Conservation (phyloP, 2,329 filamentous ascomycete genomes). For the Phoma sp. region DNA sequence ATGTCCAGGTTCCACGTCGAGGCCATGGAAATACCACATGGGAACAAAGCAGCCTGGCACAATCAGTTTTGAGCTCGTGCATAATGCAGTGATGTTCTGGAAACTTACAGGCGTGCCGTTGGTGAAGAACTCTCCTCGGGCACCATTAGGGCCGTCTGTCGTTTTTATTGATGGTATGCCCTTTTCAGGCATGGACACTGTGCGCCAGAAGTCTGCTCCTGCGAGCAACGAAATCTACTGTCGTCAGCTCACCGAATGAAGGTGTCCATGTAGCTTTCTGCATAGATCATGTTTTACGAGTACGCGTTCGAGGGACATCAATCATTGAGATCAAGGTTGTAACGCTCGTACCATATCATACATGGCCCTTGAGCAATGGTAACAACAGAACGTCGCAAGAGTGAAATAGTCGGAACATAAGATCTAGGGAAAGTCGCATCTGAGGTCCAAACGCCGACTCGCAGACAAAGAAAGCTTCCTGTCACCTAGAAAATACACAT, state of each 20-base stretch:
- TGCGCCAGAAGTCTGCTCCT: constrained; percentile 74
- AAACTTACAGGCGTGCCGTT: constrained; percentile 51
- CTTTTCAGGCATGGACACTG: constrained; percentile 64
- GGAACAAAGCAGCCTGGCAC: constrained; percentile 73
- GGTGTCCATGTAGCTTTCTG: neutral
- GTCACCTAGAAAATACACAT: constrained; percentile 21
- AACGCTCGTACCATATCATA: neutral
- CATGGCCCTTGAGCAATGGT: neutral
- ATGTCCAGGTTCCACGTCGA: constrained; percentile 79
- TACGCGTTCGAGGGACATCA: neutral
- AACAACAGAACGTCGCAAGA: neutral
- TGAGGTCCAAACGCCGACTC: neutral
- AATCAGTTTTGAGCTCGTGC: constrained; percentile 11
- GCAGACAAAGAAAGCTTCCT: neutral
- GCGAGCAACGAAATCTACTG: constrained; percentile 47
- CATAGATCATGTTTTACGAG: neutral
- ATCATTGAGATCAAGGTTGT: neutral
- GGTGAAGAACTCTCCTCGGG: constrained; percentile 72
- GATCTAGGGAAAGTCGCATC: neutral
- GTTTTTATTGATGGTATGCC: constrained; percentile 69
- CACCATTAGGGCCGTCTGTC: constrained; percentile 73
- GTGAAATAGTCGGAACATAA: neutral
- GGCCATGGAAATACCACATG: constrained; percentile 78
- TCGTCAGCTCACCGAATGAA: constrained; percentile 27
- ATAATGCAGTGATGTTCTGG: neutral